Base-by-base conservation (phyloP, 495 filamentous ascomycete species). In the Penicillium antarcticum region DNA sequence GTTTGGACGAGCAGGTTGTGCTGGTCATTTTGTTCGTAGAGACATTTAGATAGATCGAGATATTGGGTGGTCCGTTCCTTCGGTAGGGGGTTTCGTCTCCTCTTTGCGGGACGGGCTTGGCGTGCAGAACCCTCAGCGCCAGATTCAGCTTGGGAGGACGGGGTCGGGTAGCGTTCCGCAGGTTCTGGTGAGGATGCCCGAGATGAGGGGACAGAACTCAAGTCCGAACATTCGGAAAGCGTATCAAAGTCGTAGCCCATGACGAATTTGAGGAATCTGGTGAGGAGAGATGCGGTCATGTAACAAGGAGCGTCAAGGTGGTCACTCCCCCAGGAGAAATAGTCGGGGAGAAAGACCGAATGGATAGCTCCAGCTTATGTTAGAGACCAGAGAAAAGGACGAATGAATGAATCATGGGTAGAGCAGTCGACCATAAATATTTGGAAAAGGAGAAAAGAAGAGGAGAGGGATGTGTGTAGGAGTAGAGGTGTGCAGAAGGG, bases 41-140 rank as follows among this genome's bases (percentile, higher is more conserved):
- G 62, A 14, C 67, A 70, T 45, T 70, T 61, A 14, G 80, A 74
- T 5, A 96, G 70, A 67, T 94, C 83, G 16, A 96, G 79, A 64
- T 86, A 83, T 49, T 88, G 78, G 6, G 90, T 95, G 9, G 77
- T 87, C 57, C 89, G 86, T 58, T 85, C 82, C 62, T 86, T 87
- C 48, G 84, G 80, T 52, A 82, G 74, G 55, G 86, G 79, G 43
- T 81, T 76, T 37, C 85, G 77, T 59, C 81, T 83, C 63, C 86
- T 87, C 76, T 91, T 94, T 19, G 84, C 71, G 35, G 89, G 88
- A 41, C 80, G 83, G 57, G 79, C 78, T 71, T 76, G 71, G 66
- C 70, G 62, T 63, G 74, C 62, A 69, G 75, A 66, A 62, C 70
- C 65, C 45, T 75, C 73, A 50, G 67, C 52, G 44, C 32, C 47